phyloP scores from a whole-genome alignment of 148 eudicot species.

The Drosera capensis region DNA sequence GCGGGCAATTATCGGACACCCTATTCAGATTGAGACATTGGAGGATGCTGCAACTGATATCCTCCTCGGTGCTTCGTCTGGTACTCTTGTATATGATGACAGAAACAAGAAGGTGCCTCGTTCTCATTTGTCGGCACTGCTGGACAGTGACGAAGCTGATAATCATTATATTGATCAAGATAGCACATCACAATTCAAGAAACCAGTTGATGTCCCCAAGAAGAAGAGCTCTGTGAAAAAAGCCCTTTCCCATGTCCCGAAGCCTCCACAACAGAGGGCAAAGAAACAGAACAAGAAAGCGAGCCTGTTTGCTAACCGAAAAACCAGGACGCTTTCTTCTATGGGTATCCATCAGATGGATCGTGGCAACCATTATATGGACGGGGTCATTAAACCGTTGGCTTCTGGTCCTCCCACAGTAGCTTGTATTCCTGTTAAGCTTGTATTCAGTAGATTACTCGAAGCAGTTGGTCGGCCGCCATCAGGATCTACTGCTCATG shows the following conservation, averaged over 20 bases:
- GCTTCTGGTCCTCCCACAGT: constrained; percentile 44
- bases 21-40: constrained; percentile 69
- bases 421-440: constrained; percentile 84
- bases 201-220: constrained; percentile 13
- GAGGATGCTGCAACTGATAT: constrained; percentile 55
- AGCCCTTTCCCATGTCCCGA: constrained; percentile 12
- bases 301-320: constrained; percentile 45
- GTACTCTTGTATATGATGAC: constrained; percentile 15
- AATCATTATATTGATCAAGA: constrained; percentile 22
- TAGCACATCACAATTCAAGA: constrained; percentile 19
- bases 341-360: constrained; percentile 39
- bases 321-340: constrained; percentile 55
- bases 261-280: constrained; percentile 16
- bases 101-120: constrained; percentile 34
- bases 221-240: constrained; percentile 15
- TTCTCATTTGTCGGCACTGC: constrained; percentile 29
- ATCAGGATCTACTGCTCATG: constrained; percentile 27
- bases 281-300: constrained; percentile 34
- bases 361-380: constrained; percentile 15
- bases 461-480: constrained; percentile 66
- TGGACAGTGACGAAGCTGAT: constrained; percentile 22
- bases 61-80: constrained; percentile 22
- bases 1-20: constrained; percentile 88
- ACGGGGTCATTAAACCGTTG: constrained; percentile 44
- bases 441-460: constrained; percentile 80